These are phyloP conservation scores for Rhipidocladum racemiflorum DNA, from an alignment of 176 grass and related monocot genomes.

Conservation along the genomic window DNA sequence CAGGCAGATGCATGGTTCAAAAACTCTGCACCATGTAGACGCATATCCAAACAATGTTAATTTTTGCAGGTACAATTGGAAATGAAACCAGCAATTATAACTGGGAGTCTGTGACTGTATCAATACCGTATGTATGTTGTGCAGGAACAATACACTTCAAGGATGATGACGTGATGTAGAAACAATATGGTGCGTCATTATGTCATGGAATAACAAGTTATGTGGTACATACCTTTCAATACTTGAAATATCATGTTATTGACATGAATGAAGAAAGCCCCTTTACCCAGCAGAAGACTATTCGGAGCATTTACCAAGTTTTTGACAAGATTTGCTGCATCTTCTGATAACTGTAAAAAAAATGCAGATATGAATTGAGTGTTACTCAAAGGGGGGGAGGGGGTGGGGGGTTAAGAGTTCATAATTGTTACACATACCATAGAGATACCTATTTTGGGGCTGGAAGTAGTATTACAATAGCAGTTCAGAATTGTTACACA, in stretches of 20 bases:
- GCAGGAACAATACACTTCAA: background rate
- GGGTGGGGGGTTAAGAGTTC: background rate
- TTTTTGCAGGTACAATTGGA: background rate
- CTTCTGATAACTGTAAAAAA: conserved; percentile 66
- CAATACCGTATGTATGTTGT: background rate
- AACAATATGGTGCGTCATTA: background rate
- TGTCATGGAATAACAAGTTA: conserved; percentile 20
- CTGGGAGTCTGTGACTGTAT: background rate
- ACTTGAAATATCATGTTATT: conserved; percentile 82
- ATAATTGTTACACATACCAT: background rate
- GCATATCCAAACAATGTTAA: conserved; percentile 11
- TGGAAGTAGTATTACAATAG: background rate
- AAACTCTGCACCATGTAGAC: background rate
- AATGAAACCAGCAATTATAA: background rate
- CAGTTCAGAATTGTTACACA: background rate
- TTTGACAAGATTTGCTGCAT: conserved; percentile 58
- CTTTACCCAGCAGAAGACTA: conserved; percentile 82
- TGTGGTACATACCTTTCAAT: conserved; percentile 61
- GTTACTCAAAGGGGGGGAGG: background rate
- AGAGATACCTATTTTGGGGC: conserved; percentile 1
- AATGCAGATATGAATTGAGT: background rate
- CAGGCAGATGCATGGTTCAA: background rate
- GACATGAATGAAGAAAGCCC: conserved; percentile 79
- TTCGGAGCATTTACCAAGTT: conserved; percentile 75
- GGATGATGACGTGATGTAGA: background rate